Base-by-base conservation (phyloP, 2,329 filamentous ascomycete genomes). In the Sporothrix brasiliensis region DNA sequence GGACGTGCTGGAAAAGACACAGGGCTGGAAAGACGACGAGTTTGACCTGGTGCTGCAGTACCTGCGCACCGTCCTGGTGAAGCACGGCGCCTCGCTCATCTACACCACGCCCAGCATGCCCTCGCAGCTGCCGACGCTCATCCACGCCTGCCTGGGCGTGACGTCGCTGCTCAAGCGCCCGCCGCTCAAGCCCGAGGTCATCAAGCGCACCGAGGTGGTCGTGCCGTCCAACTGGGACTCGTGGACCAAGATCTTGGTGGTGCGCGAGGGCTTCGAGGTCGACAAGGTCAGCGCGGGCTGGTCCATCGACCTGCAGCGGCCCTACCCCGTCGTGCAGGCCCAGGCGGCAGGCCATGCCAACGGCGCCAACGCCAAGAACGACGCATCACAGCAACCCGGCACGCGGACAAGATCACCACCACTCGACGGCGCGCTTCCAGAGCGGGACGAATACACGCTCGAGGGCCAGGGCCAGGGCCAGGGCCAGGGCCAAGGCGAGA, bases 171-270 rank as follows among this genome's bases (percentile, higher is more conserved):
- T 96, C 21, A 92, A 92, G 79, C 88, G 89, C 73, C 87, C 92
- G 76, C 88, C 91, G 30, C 85, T 96, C 30, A 95, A 93, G 80
- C 91, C 94, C 78, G 97, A 97, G 76, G 92, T 96, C 72, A 95
- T 96, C 74, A 95, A 95, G 81, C 87, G 94, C 72, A 94, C 97
- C 79, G 96, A 96, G 84, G 94, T 99, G 69, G 85, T 97, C 5
- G 92, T 99, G 0, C 94, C 94, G 1, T 91, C 94, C 19, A 97
- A 97, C 79, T 99, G 95, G 95, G 95, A 99, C 80, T 97, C 94
- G 0, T 97, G 93, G 92, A 94, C 93, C 72, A 99, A 98, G 81
- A 97, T 99, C 72, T 87, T 94, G 54, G 93, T 98, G 58, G 84
- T 98, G 39, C 88, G 93, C 69, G 95, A 97, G 77, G 92, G 90